Percentiles rank a stretch among this genome's conserved stretches.
Evolutionary conservation across 805 yeast genomes (phyloP).

Genomic region (Spathaspora arborariae): DNA sequence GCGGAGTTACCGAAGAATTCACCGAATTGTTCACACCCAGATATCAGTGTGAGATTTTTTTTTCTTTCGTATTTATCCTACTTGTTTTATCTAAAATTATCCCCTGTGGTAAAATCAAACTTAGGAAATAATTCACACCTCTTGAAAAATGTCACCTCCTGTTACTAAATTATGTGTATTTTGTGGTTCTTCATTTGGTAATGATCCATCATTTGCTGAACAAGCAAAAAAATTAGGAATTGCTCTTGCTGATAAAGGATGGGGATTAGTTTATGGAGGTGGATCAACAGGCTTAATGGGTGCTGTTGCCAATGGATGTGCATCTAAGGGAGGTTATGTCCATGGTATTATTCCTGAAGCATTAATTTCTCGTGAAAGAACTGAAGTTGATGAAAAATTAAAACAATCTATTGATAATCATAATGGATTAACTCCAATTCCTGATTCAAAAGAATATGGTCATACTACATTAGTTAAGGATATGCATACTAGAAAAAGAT

Average conservation of each 20-base stretch:
- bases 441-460: conserved; percentile 60
- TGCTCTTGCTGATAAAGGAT: conserved; percentile 50
- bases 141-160: conserved; percentile 9
- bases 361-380: conserved; percentile 66
- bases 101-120: too few relatives aligned
- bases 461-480: conserved; percentile 77
- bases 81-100: too few relatives aligned
- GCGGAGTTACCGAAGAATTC: too few relatives aligned
- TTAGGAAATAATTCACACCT: neutral
- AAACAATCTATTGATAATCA: conserved; percentile 51
- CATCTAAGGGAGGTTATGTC: conserved; percentile 59
- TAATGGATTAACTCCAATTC: conserved; percentile 62
- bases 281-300: conserved; percentile 88
- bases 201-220: conserved; percentile 42
- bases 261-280: conserved; percentile 87
- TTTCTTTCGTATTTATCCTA: too few relatives aligned
- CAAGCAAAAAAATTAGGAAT: conserved; percentile 61
- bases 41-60: too few relatives aligned
- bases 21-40: too few relatives aligned
- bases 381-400: conserved; percentile 21
- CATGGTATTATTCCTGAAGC: conserved; percentile 89
- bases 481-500: conserved; percentile 84
- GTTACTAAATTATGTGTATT: conserved; percentile 69
- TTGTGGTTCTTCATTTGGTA: conserved; percentile 82
- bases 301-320: conserved; percentile 61